Percentiles rank a stretch among this genome's conserved stretches.
Conservation (phyloP, 768 basidiomycete genomes). For the Boletus bicolor region DNA sequence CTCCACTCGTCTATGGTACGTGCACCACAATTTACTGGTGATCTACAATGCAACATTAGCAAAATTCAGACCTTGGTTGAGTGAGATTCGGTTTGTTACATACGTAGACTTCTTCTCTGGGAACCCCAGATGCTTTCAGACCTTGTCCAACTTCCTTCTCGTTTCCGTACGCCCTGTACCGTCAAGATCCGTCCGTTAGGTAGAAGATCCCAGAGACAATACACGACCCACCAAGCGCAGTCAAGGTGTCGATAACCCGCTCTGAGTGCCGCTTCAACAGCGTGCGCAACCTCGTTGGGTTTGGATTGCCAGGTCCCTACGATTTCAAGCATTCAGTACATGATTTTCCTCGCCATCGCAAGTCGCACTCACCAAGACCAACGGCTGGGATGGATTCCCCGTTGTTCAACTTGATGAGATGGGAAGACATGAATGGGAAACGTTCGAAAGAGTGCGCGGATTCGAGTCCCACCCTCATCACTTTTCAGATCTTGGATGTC, state of each 20-base stretch:
- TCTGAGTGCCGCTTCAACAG: constrained; percentile 73
- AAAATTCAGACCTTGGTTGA: background rate
- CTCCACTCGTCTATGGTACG: constrained; percentile 69
- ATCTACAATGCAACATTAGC: constrained; percentile 41
- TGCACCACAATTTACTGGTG: constrained; percentile 69
- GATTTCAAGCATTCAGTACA: background rate
- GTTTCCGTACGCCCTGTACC: constrained; percentile 60
- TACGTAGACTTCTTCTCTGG: constrained; percentile 69
- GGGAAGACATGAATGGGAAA: constrained; percentile 34
- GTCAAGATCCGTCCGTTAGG: constrained; percentile 18
- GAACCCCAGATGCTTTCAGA: constrained; percentile 71
- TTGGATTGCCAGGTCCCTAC: constrained; percentile 81
- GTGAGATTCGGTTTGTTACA: constrained; percentile 20
- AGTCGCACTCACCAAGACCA: constrained; percentile 50
- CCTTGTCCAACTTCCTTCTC: constrained; percentile 84
- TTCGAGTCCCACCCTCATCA: background rate
- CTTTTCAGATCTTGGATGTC: background rate
- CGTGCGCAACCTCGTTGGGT: constrained; percentile 64
- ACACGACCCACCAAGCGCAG: constrained; percentile 50
- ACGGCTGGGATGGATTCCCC: constrained; percentile 53
- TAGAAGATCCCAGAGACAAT: background rate
- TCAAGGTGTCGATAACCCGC: constrained; percentile 78
- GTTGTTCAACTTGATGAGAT: constrained; percentile 59
- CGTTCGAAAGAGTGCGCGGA: background rate
- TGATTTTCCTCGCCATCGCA: constrained; percentile 9